These are phyloP conservation scores for Hygrocybe punicea DNA, from an alignment of 768 basidiomycete genomes.

Conservation along the genomic window DNA sequence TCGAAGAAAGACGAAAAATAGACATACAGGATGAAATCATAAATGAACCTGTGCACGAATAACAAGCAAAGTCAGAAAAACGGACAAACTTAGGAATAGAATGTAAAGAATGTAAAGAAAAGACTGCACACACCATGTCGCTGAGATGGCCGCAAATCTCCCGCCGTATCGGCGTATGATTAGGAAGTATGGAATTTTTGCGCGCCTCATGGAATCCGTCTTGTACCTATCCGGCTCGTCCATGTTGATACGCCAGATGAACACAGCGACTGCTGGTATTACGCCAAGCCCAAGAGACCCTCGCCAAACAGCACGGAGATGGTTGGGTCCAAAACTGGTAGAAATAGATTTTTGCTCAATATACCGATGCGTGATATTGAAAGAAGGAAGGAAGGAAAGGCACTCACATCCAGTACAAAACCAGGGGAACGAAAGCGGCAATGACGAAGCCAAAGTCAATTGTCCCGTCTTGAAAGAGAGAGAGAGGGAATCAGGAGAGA, in stretches of 20 bases:
- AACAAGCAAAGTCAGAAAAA: not conserved
- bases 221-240: slow-evolving; percentile 71
- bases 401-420: slow-evolving; percentile 83
- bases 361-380: not conserved
- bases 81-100: not conserved
- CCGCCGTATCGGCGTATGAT: slow-evolving; percentile 79
- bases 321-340: slow-evolving; percentile 66
- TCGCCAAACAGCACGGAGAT: slow-evolving; percentile 86
- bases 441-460: slow-evolving; percentile 83
- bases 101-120: slow-evolving; percentile 1
- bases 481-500: not conserved
- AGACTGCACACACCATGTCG: slow-evolving; percentile 56
- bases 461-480: slow-evolving; percentile 62
- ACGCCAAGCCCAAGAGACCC: slow-evolving; percentile 80
- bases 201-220: slow-evolving; percentile 75
- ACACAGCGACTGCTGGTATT: slow-evolving; percentile 75
- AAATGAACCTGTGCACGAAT: slow-evolving; percentile 53
- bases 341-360: not conserved
- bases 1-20: not conserved
- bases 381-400: not conserved
- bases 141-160: slow-evolving; percentile 66
- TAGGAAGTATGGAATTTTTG: slow-evolving; percentile 70
- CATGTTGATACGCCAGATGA: slow-evolving; percentile 85
- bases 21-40: slow-evolving; percentile 75
- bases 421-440: slow-evolving; percentile 75